Evolutionary conservation across 352 stramenopile species (phyloP), one percentile per base, ranked within the genome.

Genomic region (Globisporangium acanthophoron): DNA sequence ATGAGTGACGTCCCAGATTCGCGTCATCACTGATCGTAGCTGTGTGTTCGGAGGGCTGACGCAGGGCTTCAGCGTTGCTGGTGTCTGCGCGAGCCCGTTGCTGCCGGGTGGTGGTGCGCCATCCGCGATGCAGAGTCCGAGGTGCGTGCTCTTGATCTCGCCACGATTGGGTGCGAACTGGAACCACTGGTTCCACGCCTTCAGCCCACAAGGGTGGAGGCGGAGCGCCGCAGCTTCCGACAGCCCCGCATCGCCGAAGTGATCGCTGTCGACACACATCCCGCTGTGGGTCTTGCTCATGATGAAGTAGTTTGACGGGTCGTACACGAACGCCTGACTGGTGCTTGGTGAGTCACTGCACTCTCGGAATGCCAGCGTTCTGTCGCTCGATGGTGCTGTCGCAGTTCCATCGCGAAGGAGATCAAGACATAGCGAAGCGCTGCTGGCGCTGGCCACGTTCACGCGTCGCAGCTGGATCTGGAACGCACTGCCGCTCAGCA

Each of bases 301-400:
- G 31, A 63, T 18, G 43, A 63, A 58, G 13, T 16, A 33, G 20
- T 57, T 63, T 20, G 50, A 39, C 21, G 58, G 58, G 3, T 63
- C 58, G 21, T 58, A 63, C 8, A 53, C 58, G 39, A 63, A 63
- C 43, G 41, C 43, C 7, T 57, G 58, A 24, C 16, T 58, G 31
- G 31, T 12, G 7, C 45, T n/a, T 27, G 29, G 29, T 0, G 40
- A 12, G 15, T 54, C 35, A 31, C 8, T 31, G 44, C 50, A 63
- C 16, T 33, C 37, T 8, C 41, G 45, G 35, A 61, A 53, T 12
- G 5, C 27, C n/a, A 60, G 31, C 12, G 48, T 37, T 37, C 11
- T 57, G 9, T 18, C 3, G 29, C 5, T 43, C 24, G 18, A 27
- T 3, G 20, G 31, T 12, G 31, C 21, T 24, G 21, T 1, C 2